These are phyloP conservation scores for Penicillium arizonense DNA, from an alignment of 495 filamentous ascomycete species.

Conservation along the genomic window DNA sequence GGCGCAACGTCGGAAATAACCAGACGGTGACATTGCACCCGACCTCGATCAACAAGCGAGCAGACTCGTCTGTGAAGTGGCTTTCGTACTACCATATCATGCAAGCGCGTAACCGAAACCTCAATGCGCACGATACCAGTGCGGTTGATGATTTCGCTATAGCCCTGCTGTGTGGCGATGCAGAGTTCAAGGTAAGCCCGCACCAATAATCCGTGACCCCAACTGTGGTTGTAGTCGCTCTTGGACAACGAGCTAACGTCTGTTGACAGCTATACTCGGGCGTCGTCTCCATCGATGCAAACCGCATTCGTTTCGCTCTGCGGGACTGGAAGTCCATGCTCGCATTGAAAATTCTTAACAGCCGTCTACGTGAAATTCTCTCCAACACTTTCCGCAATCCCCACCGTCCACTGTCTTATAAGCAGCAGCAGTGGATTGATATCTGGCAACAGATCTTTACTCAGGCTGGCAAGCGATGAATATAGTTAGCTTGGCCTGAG, in stretches of 20 bases:
- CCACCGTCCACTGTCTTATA: constrained; percentile 61
- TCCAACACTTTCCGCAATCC: constrained; percentile 67
- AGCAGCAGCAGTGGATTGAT: constrained; percentile 74
- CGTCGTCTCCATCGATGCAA: constrained; percentile 79
- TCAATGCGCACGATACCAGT: constrained; percentile 89
- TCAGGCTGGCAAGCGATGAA: constrained; percentile 29
- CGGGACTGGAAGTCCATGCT: constrained; percentile 91
- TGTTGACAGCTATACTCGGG: constrained; percentile 70
- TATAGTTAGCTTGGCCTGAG: not conserved
- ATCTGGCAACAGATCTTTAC: constrained; percentile 54
- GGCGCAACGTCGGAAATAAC: constrained; percentile 87
- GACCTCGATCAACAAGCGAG: constrained; percentile 78
- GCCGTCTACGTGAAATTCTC: constrained; percentile 67
- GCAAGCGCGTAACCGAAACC: constrained; percentile 76
- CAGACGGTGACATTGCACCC: constrained; percentile 82
- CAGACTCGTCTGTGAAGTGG: constrained; percentile 63
- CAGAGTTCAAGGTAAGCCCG: constrained; percentile 63
- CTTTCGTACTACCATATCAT: constrained; percentile 94
- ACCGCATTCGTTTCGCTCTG: constrained; percentile 80
- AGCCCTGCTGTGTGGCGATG: constrained; percentile 81
- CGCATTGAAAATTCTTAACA: constrained; percentile 73
- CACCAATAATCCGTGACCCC: not conserved
- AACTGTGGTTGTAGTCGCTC: not conserved
- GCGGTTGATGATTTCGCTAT: constrained; percentile 78
- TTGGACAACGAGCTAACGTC: not conserved